Conservation (phyloP, 2,329 filamentous ascomycete genomes). For the Beauveria scarabaeidicola region DNA sequence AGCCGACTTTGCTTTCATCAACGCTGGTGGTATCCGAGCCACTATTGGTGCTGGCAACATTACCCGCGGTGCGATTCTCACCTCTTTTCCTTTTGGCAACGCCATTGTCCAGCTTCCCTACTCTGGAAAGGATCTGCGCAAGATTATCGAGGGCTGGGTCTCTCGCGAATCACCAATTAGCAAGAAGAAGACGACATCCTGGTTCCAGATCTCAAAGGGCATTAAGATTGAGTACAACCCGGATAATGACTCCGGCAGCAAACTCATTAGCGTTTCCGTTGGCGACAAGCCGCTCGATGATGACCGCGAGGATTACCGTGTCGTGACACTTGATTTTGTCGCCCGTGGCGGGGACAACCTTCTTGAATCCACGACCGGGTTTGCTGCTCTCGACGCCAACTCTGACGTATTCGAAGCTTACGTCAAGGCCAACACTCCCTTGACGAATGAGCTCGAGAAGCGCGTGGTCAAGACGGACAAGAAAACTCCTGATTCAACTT, state of each 20-base stretch:
- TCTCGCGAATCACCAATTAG: slow-evolving; percentile 47
- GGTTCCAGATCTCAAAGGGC: slow-evolving; percentile 52
- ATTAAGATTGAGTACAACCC: slow-evolving; percentile 52
- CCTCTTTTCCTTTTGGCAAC: slow-evolving; percentile 59
- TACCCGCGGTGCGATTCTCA: slow-evolving; percentile 55
- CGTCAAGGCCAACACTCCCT: slow-evolving; percentile 37
- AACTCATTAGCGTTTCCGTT: slow-evolving; percentile 45
- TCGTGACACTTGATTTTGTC: slow-evolving; percentile 56
- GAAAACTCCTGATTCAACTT: neutral
- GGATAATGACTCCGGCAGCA: slow-evolving; percentile 35
- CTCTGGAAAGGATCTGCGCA: slow-evolving; percentile 45
- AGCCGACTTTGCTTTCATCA: slow-evolving; percentile 52
- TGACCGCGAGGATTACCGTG: slow-evolving; percentile 36
- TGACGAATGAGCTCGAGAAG: slow-evolving; percentile 40
- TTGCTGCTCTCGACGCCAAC: slow-evolving; percentile 41
- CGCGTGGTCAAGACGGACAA: slow-evolving; percentile 21
- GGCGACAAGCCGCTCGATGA: slow-evolving; percentile 39
- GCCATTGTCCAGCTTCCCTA: slow-evolving; percentile 50
- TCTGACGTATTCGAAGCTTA: slow-evolving; percentile 46
- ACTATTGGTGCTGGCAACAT: slow-evolving; percentile 53
- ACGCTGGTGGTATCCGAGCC: slow-evolving; percentile 55
- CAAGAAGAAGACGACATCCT: slow-evolving; percentile 42
- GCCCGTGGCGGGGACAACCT: slow-evolving; percentile 57
- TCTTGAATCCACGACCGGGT: slow-evolving; percentile 30
- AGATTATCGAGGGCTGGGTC: slow-evolving; percentile 51